These are phyloP conservation scores for Garcia nutans DNA, from an alignment of 345 rosid species.

Conservation along the genomic window DNA sequence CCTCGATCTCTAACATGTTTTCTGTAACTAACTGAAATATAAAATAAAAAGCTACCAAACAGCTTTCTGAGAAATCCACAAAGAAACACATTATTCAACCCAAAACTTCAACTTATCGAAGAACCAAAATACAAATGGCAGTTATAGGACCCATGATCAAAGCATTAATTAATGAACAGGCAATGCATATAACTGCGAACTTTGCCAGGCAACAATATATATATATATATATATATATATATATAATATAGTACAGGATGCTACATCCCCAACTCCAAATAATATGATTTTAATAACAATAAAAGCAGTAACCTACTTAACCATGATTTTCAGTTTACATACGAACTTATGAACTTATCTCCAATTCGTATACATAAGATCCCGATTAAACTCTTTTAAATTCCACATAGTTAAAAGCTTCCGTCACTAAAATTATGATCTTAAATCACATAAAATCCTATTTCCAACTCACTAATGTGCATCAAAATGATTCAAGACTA, in stretches of 20 bases:
- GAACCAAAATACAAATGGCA: not conserved
- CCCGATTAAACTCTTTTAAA: not conserved
- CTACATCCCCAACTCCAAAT: not conserved
- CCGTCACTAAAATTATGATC: not conserved
- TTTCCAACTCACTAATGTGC: not conserved
- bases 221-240: too few species aligned
- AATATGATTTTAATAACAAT: not conserved
- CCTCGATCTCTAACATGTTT: not conserved
- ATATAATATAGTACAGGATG: too few species aligned
- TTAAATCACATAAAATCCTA: not conserved
- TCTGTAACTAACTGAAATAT: not conserved
- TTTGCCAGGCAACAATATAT: not conserved
- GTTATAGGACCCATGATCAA: not conserved
- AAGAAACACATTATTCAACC: not conserved
- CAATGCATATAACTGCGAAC: not conserved
- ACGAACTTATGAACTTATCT: not conserved
- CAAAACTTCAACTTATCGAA: not conserved
- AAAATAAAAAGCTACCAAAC: not conserved
- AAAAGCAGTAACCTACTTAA: not conserved
- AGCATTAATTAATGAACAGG: not conserved
- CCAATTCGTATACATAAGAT: not conserved
- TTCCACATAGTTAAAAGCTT: not conserved
- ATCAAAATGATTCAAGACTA: not conserved
- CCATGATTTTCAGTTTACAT: not conserved
- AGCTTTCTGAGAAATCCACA: not conserved